Evolutionary conservation across 1,139 yeast genomes (phyloP), one percentile per base, ranked within the genome.

Genomic region (Nadsonia starkeyi-henricii): DNA sequence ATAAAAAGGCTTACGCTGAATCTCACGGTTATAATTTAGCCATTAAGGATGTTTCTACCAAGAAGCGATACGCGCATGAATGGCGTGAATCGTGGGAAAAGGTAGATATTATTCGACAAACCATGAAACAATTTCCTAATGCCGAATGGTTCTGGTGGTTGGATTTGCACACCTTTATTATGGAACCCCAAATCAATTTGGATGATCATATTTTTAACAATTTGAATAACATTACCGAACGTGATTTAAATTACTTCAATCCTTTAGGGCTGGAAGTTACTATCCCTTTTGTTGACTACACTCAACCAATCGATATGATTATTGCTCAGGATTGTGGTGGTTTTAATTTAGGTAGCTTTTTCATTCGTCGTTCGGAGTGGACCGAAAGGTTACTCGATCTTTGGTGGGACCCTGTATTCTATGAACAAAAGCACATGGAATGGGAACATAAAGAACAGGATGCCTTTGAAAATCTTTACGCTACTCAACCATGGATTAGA

Each of bases 131-230:
- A 63, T 86, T 77, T 62, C 97, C 97, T 26, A 74, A 83, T 49
- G 88, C 96, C 18, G 96, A 91, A 64, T 91, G 98, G 98, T 91
- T 91, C 64, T 91, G 98, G 98, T 91, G 97, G 97, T 69, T 91
- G 53, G 98, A 91, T 64, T 71, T 88, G 55, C 95, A 89, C 63
- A 89, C 97, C 0, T 83, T 81, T 62, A 91, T 91, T 58, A 91
- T 91, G 96, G 98, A 91, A 61, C 97, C 97, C 1, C 81, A 82
- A 55, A 68, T 79, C 48, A 78, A 88, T 28, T 72, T 91, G 55
- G 96, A 89, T 62, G 73, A 77, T 21, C 95, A 85, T 58, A 75
- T 91, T 49, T 78, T 89, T 60, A 71, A 77, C 57, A 68, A 80
- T 54, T 67, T 89, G 52, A 80, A 79, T 53, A 77, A 79, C 54